phyloP scores from a whole-genome alignment of 805 yeast species.

The Candida boleticola region DNA sequence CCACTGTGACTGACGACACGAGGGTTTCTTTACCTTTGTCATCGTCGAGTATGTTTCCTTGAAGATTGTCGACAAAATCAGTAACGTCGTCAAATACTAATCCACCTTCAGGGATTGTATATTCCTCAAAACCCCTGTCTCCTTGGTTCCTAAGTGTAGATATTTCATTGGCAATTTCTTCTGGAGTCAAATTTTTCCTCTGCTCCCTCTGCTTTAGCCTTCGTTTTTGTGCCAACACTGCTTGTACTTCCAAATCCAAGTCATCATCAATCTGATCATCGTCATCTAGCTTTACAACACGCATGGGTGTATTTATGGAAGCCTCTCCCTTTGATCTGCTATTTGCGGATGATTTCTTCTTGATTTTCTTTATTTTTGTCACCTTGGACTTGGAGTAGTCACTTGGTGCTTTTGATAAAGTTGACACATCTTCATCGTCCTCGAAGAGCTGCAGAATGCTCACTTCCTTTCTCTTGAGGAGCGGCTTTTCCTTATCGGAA shows the following conservation, averaged over 20 bases:
- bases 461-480: background rate
- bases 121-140: conserved; percentile 14
- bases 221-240: conserved; percentile 16
- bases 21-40: background rate
- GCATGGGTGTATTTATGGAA: conserved; percentile 25
- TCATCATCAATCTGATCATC: conserved; percentile 22
- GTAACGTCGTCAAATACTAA: conserved; percentile 42
- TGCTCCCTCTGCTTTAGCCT: conserved; percentile 24
- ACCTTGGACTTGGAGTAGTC: conserved; percentile 17
- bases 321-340: conserved; percentile 22
- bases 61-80: conserved; percentile 28
- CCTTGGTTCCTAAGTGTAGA: conserved; percentile 17
- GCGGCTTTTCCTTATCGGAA: background rate
- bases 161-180: conserved; percentile 39
- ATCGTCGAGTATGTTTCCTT: background rate
- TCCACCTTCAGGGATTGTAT: conserved; percentile 5
- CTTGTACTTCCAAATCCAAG: conserved; percentile 28
- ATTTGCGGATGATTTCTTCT: conserved; percentile 39
- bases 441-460: background rate
- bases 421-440: background rate
- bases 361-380: conserved; percentile 41
- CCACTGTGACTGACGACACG: background rate
- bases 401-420: background rate
- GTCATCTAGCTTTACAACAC: conserved; percentile 29
- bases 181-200: conserved; percentile 26